Percentiles rank a stretch among this genome's conserved stretches.
phyloP scores from a whole-genome alignment of 2,329 filamentous ascomycete genomes.

The Stemphylium beticola region DNA sequence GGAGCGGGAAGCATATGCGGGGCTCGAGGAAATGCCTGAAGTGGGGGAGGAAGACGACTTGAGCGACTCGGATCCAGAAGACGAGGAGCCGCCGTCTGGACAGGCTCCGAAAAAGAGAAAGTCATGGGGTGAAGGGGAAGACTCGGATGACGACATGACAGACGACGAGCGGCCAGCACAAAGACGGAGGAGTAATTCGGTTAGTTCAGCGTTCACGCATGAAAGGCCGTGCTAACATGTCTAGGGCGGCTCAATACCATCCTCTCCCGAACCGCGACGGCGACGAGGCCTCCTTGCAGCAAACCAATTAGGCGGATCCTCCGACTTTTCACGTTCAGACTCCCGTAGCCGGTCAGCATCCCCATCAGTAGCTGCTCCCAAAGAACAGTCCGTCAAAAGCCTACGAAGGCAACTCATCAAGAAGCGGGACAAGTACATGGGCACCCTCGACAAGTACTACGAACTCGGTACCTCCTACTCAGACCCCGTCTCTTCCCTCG shows the following conservation, averaged over 20 bases:
- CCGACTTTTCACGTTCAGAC: conserved; percentile 50
- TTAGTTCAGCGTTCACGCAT: conserved; percentile 52
- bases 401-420: conserved; percentile 76
- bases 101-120: conserved; percentile 50
- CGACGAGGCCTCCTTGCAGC: conserved; percentile 61
- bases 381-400: conserved; percentile 71
- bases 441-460: conserved; percentile 81
- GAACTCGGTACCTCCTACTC: conserved; percentile 86
- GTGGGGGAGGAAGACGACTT: conserved; percentile 74
- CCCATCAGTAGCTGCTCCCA: conserved; percentile 50
- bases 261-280: conserved; percentile 68
- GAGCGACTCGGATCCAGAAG: conserved; percentile 58
- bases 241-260: conserved; percentile 66
- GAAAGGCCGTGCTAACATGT: conserved; percentile 5
- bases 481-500: conserved; percentile 90
- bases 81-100: conserved; percentile 45
- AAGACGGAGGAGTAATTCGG: conserved; percentile 85
- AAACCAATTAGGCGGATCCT: conserved; percentile 42
- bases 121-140: conserved; percentile 63
- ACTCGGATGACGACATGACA: conserved; percentile 66
- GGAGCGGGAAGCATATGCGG: conserved; percentile 83
- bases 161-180: conserved; percentile 79
- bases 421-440: conserved; percentile 78
- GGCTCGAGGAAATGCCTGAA: conserved; percentile 89
- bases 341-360: conserved; percentile 47